phyloP scores from a whole-genome alignment of 2,329 filamentous ascomycete species.

The Fusarium oligoseptatum region DNA sequence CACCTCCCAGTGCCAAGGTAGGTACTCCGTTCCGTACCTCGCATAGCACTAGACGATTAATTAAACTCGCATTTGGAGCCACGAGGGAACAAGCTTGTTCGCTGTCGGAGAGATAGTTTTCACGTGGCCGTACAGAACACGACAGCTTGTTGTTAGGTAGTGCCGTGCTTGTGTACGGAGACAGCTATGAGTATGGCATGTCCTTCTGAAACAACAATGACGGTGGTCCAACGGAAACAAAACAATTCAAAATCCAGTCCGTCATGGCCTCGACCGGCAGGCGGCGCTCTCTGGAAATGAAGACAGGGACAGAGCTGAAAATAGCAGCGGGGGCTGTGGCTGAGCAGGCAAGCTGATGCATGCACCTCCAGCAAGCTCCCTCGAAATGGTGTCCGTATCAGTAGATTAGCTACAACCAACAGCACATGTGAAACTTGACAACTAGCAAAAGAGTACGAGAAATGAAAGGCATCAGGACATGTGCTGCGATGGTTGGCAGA shows the following conservation, averaged over 20 bases:
- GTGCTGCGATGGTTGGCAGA: background rate
- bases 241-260: background rate
- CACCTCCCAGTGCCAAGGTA: background rate
- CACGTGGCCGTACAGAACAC: background rate
- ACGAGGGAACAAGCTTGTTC: background rate
- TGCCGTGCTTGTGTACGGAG: background rate
- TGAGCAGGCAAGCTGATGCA: constrained; percentile 20
- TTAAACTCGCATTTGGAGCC: background rate
- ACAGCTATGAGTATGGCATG: background rate
- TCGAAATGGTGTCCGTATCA: background rate
- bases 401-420: background rate
- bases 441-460: background rate
- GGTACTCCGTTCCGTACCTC: background rate
- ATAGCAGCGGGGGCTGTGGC: constrained; percentile 44
- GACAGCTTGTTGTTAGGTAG: background rate
- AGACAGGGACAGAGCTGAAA: constrained; percentile 24
- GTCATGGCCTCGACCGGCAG: background rate
- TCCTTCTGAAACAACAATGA: background rate
- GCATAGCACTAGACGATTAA: background rate
- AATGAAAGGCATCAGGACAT: background rate
- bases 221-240: background rate
- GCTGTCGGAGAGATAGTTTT: background rate
- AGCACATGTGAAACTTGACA: constrained; percentile 8
- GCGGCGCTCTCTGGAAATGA: constrained; percentile 1
- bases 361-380: background rate